Base-by-base conservation (phyloP, 164 flowering plant species). In the Santalum album region DNA sequence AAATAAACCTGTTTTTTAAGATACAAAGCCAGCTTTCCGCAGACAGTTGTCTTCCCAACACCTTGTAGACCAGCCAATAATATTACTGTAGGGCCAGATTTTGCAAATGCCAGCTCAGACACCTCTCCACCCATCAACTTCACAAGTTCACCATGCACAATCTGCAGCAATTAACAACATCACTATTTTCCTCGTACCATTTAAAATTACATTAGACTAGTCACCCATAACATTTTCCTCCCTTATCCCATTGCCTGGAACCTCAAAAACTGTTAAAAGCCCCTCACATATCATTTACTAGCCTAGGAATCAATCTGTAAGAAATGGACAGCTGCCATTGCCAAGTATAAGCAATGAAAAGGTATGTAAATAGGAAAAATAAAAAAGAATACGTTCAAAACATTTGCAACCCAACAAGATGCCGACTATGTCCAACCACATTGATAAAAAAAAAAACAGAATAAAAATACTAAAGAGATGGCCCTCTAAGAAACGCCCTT, bases 111-210 rank as follows among this genome's bases (percentile, higher is more conserved):
- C 51, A 92, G 79, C 69, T 89, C 99, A 68, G 96, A 80, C 48
- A 92, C 94, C 68, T 89, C 94, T 68, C 99, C 99, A 32, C 99
- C 99, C 99, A 92, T 92, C 72, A 92, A 58, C 59, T 87, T 89
- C 59, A 88, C 94, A 46, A 92, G 92, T 66, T 92, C 96, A 38
- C 82, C 95, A 65, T 70, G 69, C 26, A 92, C 99, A 67, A 85
- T 80, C 99, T 92, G 82, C 58, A 60, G 38, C 43, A 54, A 50
- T 4, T 53, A 69, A 20, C n/a, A 49, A 46, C 17, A 40, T 27
- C 19, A 9, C 44, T 27, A 52, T 3, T 36, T 7, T 5, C 14
- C 39, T 9, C 35, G 25, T 9, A 32, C n/a, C n/a, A 32, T 24
- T 32, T n/a, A 34, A 21, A 10, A 20, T 32, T 5, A 5, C 45